Conservation (phyloP, 805 yeast species). For the Wickerhamiella dianesei region DNA sequence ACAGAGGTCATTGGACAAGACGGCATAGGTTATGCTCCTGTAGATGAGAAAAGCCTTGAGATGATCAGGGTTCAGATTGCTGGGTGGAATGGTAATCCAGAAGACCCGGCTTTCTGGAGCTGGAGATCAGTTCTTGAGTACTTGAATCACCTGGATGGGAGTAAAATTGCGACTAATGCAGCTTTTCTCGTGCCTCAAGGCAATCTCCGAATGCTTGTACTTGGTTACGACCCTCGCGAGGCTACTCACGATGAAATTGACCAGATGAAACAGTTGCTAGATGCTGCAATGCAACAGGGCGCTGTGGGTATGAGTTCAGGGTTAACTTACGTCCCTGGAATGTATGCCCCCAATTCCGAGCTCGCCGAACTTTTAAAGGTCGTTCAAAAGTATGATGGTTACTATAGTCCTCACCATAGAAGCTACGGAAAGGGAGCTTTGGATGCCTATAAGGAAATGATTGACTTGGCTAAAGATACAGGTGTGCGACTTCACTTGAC, state of each 20-base stretch:
- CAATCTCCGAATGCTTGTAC: constrained; percentile 13
- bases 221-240: constrained; percentile 14
- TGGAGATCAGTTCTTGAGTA: constrained; percentile 9
- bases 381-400: constrained; percentile 8
- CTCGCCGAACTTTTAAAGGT: constrained; percentile 10
- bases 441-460: constrained; percentile 13
- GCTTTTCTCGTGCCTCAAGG: constrained; percentile 13
- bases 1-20: constrained; percentile 16
- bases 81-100: constrained; percentile 15
- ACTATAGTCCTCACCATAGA: constrained; percentile 15
- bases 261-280: constrained; percentile 7
- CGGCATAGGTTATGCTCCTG: constrained; percentile 14
- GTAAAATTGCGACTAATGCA: constrained; percentile 11
- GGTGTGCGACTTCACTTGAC: constrained; percentile 11
- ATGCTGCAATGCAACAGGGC: constrained; percentile 8
- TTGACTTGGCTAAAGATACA: constrained; percentile 8
- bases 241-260: constrained; percentile 8
- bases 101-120: constrained; percentile 7
- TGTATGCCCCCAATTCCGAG: constrained; percentile 14
- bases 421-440: constrained; percentile 15
- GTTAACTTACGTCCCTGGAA: constrained; percentile 13
- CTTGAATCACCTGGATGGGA: constrained; percentile 6
- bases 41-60: constrained; percentile 7
- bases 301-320: constrained; percentile 15
- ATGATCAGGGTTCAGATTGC: constrained; percentile 11